These are phyloP conservation scores for Fusarium tuaranense DNA, from an alignment of 2,329 filamentous ascomycete species.

Conservation along the genomic window DNA sequence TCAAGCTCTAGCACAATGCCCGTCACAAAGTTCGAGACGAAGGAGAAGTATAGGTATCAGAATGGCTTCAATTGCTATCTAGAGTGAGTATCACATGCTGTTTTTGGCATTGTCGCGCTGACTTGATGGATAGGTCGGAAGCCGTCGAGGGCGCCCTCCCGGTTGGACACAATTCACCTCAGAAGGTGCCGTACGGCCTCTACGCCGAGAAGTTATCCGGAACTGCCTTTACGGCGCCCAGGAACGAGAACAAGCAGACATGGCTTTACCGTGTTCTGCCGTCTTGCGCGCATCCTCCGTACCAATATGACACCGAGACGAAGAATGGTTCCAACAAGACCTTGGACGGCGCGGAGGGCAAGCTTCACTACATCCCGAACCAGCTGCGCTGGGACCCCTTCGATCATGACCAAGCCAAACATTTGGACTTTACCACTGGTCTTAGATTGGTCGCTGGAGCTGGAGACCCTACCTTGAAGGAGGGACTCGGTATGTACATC, in stretches of 20 bases:
- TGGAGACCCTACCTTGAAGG: conserved; percentile 83
- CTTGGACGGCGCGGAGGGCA: conserved; percentile 33
- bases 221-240: conserved; percentile 77
- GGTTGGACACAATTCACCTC: conserved; percentile 82
- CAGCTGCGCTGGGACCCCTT: conserved; percentile 88
- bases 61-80: conserved; percentile 83
- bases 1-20: conserved; percentile 55
- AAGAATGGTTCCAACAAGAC: conserved; percentile 43
- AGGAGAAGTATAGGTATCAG: conserved; percentile 77
- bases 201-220: conserved; percentile 86
- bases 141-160: conserved; percentile 81
- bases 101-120: not conserved
- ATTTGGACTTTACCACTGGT: conserved; percentile 64
- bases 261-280: conserved; percentile 80
- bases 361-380: conserved; percentile 68
- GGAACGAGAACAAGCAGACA: conserved; percentile 76
- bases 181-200: conserved; percentile 81
- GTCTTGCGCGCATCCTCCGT: conserved; percentile 70
- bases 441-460: conserved; percentile 82
- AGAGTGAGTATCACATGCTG: conserved; percentile 67
- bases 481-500: conserved; percentile 82
- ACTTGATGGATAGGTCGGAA: conserved; percentile 69
- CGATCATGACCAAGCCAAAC: conserved; percentile 71
- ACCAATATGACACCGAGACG: conserved; percentile 56
- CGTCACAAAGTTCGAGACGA: conserved; percentile 59